A percentile compares a stretch with the other conserved stretches of the same genome.
phyloP scores from a whole-genome alignment of 2,329 filamentous ascomycete species.

The Fusarium multiceps region DNA sequence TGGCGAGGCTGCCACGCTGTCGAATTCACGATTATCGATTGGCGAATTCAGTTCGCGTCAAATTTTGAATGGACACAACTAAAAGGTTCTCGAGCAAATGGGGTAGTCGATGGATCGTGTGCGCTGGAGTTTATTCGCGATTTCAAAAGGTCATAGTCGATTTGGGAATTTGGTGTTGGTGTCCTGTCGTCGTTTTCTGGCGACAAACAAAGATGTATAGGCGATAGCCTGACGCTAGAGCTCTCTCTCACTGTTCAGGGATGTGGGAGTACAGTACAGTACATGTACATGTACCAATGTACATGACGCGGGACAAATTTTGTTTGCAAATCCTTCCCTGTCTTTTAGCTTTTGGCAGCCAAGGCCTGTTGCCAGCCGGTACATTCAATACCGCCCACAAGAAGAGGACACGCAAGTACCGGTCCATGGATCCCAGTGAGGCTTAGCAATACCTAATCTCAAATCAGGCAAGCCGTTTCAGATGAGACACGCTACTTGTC shows the following conservation, averaged over 20 bases:
- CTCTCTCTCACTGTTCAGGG: constrained; percentile 19
- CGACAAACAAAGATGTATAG: constrained; percentile 40
- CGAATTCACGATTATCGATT: constrained; percentile 42
- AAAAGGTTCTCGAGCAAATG: constrained; percentile 1
- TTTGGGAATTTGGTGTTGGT: constrained; percentile 36
- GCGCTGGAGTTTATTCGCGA: constrained; percentile 24
- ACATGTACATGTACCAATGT: constrained; percentile 16
- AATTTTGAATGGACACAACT: constrained; percentile 8
- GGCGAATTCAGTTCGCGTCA: constrained; percentile 27
- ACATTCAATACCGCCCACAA: constrained; percentile 1
- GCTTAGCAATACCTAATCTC: constrained; percentile 28
- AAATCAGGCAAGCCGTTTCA: constrained; percentile 31
- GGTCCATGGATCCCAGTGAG: constrained; percentile 2
- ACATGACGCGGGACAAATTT: constrained; percentile 30
- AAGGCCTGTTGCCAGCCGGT: constrained; percentile 10
- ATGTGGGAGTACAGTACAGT: constrained; percentile 16
- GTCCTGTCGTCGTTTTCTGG: constrained; percentile 41
- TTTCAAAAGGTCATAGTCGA: constrained; percentile 32
- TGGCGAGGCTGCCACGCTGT: constrained; percentile 47
- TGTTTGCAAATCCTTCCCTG: constrained; percentile 26
- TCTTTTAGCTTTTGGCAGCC: constrained; percentile 6
- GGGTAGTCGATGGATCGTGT: constrained; percentile 23
- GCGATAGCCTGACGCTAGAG: constrained; percentile 42
- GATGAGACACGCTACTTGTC: constrained; percentile 36
- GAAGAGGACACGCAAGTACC: constrained; percentile 21